These are phyloP conservation scores for Cladosporium sp. DNA, from an alignment of 2,329 filamentous ascomycete genomes.

Conservation along the genomic window DNA sequence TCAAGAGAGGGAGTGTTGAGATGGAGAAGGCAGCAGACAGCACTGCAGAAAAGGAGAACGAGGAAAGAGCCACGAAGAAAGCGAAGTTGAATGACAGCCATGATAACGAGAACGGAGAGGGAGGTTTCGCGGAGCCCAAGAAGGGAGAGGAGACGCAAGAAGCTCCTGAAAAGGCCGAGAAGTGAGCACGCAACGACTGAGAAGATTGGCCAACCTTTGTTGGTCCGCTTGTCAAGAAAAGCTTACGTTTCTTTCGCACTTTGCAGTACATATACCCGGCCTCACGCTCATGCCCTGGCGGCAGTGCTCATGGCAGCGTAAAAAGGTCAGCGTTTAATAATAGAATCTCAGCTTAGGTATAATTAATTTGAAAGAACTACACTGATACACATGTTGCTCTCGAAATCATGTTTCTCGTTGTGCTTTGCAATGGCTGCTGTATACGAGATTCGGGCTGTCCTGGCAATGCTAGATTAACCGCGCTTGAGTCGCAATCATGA, in stretches of 20 bases:
- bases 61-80: slow-evolving; percentile 3
- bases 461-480: too few relatives aligned
- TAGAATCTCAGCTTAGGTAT: not conserved
- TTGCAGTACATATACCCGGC: slow-evolving; percentile 7
- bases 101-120: not conserved
- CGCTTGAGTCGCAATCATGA: too few relatives aligned
- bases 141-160: slow-evolving; percentile 6
- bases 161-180: not conserved
- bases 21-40: not conserved
- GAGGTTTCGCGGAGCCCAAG: slow-evolving; percentile 8
- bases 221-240: too few relatives aligned
- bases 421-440: too few relatives aligned
- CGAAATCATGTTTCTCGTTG: too few relatives aligned
- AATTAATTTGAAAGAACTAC: not conserved
- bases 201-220: too few relatives aligned
- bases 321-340: not conserved
- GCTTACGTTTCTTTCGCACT: not conserved
- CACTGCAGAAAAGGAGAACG: not conserved
- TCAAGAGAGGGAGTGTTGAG: not conserved
- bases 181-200: too few relatives aligned
- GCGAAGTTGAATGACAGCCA: not conserved
- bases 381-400: too few relatives aligned
- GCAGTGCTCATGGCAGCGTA: not conserved
- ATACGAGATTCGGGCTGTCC: too few relatives aligned
- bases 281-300: not conserved